These are phyloP conservation scores for Noccaea caerulescens DNA, from an alignment of 345 rosid genomes.

Conservation along the genomic window DNA sequence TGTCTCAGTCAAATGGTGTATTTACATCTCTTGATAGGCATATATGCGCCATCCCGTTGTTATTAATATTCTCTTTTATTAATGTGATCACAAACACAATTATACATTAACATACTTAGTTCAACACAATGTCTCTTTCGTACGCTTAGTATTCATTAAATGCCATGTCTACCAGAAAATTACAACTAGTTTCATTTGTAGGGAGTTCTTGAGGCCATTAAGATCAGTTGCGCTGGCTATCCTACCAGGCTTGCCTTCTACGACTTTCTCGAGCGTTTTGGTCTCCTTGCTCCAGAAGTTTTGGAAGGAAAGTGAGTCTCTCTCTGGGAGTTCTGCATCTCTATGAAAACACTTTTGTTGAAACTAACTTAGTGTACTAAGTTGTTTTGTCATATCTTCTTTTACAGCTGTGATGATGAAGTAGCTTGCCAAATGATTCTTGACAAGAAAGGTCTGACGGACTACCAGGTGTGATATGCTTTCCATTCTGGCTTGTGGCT, in stretches of 20 bases:
- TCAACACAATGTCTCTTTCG: constrained; percentile 12
- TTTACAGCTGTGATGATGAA: constrained; percentile 75
- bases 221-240: constrained; percentile 99
- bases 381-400: constrained; percentile 32
- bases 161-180: constrained; percentile 22
- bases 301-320: constrained; percentile 78
- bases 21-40: constrained; percentile 20
- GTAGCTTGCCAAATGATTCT: constrained; percentile 90
- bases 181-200: constrained; percentile 33
- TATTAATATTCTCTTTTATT: constrained; percentile 13
- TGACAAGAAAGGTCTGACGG: constrained; percentile 84
- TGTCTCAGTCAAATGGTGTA: constrained; percentile 21
- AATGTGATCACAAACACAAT: constrained; percentile 3
- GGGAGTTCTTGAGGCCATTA: constrained; percentile 96
- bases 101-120: constrained; percentile 24
- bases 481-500: constrained; percentile 26
- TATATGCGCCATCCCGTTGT: constrained; percentile 7
- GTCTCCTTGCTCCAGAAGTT: constrained; percentile 94
- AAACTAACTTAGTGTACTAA: constrained; percentile 27
- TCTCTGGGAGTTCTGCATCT: constrained; percentile 32
- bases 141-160: constrained; percentile 23
- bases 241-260: constrained; percentile 95
- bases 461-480: constrained; percentile 78
- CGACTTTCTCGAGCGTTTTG: constrained; percentile 92
- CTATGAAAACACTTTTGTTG: constrained; percentile 27